phyloP scores from a whole-genome alignment of 2,329 filamentous ascomycete species.

The Phaeosphaeria sp. region DNA sequence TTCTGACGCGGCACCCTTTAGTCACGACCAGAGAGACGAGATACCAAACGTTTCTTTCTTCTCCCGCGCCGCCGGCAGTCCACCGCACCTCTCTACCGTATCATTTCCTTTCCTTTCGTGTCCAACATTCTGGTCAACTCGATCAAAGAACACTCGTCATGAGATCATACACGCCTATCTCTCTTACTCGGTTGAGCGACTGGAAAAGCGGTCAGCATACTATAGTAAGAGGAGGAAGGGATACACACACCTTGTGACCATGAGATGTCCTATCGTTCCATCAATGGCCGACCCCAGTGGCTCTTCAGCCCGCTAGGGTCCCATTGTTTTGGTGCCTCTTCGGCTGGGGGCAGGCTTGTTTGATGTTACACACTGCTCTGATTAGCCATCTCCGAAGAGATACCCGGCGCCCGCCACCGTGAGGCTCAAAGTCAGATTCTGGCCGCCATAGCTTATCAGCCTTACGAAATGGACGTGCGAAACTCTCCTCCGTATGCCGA shows the following conservation, averaged over 20 bases:
- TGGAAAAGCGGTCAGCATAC: background rate
- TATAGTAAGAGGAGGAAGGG: background rate
- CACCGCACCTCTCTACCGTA: background rate
- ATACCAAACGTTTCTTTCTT: background rate
- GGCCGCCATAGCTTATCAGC: background rate
- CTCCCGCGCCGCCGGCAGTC: background rate
- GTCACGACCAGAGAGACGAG: background rate
- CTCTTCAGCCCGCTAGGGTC: background rate
- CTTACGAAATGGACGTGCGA: background rate
- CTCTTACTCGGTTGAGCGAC: background rate
- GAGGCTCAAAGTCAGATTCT: background rate
- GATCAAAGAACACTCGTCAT: background rate
- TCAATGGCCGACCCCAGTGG: background rate
- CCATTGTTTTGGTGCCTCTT: background rate
- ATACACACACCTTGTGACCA: background rate
- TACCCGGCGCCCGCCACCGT: background rate
- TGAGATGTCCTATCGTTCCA: background rate
- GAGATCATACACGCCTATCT: background rate
- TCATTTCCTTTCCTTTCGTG: background rate
- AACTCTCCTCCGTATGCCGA: background rate
- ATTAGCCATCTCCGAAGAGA: background rate
- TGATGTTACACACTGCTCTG: background rate
- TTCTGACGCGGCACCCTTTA: background rate
- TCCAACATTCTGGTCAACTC: background rate
- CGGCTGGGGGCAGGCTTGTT: background rate